These are phyloP conservation scores for Rhizopogon rudus DNA, from an alignment of 768 basidiomycete genomes.

Conservation along the genomic window DNA sequence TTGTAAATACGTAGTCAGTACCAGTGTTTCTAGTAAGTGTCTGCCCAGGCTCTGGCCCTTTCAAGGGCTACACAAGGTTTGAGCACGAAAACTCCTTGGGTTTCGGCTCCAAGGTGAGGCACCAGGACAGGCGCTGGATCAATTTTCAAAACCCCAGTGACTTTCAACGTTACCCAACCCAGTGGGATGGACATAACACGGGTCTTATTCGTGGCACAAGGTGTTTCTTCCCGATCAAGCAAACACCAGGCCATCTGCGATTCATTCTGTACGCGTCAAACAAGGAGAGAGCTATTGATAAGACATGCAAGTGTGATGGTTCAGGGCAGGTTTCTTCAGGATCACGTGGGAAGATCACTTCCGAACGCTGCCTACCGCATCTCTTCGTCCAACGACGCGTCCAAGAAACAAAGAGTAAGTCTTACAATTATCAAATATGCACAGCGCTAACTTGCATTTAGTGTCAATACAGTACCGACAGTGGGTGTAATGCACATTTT, in stretches of 20 bases:
- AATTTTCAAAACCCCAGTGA: too few species aligned
- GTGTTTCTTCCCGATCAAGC: not conserved
- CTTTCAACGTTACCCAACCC: too few species aligned
- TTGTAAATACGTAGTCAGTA: not conserved
- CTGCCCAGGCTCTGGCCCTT: not conserved
- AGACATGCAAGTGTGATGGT: not conserved
- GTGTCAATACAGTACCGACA: constrained; percentile 25
- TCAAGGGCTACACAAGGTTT: not conserved
- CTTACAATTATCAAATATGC: not conserved
- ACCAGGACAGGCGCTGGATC: not conserved
- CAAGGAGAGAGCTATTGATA: not conserved
- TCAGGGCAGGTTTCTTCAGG: not conserved
- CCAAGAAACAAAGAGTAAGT: constrained; percentile 1
- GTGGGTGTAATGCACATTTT: constrained; percentile 16
- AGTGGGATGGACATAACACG: too few species aligned
- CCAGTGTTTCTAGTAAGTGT: too few species aligned
- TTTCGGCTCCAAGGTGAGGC: not conserved
- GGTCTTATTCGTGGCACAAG: too few species aligned
- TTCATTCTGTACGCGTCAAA: not conserved
- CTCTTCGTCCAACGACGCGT: not conserved
- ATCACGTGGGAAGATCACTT: not conserved
- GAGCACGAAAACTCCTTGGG: not conserved
- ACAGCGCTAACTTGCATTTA: not conserved
- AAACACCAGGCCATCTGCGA: too few species aligned
- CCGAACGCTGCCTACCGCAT: not conserved